Evolutionary conservation across 2,329 filamentous ascomycete species (phyloP), one percentile per base, ranked within the genome.

Genomic region (Chrysoporthe cubensis): DNA sequence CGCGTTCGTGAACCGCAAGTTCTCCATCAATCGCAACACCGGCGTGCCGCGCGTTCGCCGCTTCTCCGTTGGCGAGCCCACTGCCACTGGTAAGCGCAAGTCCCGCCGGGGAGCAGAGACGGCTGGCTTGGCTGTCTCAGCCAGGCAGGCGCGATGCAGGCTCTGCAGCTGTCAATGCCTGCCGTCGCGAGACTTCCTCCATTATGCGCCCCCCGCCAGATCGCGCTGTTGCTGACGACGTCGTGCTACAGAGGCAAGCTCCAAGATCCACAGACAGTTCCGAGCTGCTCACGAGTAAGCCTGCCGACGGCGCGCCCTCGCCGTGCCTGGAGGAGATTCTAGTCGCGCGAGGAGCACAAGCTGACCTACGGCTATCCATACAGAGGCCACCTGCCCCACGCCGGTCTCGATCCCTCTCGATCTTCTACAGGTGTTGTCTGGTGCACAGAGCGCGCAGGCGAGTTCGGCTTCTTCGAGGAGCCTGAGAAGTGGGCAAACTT

Each of bases 391-490:
- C 90, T 92, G 77, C 91, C 93, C 60, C 94, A 97, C 79, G 93
- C 94, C 69, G 95, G 94, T 74, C 90, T 97, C 72, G 94, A 97
- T 76, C 91, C 93, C 65, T 91, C 89, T 70, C 89, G 94, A 78
- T 91, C 93, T 57, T 96, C 92, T 18, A 98, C 95, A 16, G 95
- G 95, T 80, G 95, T 97, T 4, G 92, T 97, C 71, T 97, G 95
- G 95, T 94, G 91, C 72, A 93, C 90, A 3, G 92, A 96, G 81
- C 90, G 93, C 73, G 94, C 94, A 65, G 88, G 89, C 77, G 94
- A 97, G 80, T 92, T 95, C 81, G 95, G 95, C 74, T 97, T 91
- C 82, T 82, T 88, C 62, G 94, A 97, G 4, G 85, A 94, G 72
- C 94, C 93, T 13, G 86, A 91, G 2, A 81, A 85, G 71, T 97